Evolutionary conservation across 176 grass and related monocot genomes (phyloP).

Genomic region (Oryza longistaminata): DNA sequence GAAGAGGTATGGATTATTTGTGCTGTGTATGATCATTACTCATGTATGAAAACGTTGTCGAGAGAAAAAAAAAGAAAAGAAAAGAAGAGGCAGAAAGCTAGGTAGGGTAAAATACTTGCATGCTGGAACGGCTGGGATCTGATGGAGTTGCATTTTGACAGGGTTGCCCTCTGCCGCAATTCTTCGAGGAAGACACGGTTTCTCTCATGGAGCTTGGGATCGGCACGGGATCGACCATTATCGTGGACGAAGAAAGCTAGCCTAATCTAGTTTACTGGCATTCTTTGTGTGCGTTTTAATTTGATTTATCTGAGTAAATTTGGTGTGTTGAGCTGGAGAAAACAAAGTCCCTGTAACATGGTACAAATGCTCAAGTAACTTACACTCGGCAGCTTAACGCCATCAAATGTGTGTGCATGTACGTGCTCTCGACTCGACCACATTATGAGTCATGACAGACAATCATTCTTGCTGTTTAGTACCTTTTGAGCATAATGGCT

Average conservation of each 20-base stretch:
- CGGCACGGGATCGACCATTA: constrained; percentile 53
- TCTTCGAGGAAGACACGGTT: constrained; percentile 74
- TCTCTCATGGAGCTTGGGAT: constrained; percentile 74
- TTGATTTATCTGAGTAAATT: background rate
- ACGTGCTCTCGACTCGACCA: background rate
- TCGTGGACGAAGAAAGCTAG: constrained; percentile 86
- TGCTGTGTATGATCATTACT: background rate
- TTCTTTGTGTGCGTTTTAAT: background rate
- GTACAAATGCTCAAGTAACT: too few relatives aligned
- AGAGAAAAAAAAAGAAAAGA: too few relatives aligned
- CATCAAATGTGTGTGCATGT: background rate
- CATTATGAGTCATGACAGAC: too few relatives aligned
- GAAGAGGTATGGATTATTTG: constrained; percentile 62
- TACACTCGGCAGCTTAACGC: too few relatives aligned
- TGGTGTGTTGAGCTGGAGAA: background rate
- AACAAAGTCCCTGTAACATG: background rate
- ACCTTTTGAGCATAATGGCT: too few relatives aligned
- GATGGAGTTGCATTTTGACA: constrained; percentile 20
- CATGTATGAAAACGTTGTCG: background rate
- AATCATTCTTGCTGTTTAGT: too few relatives aligned
- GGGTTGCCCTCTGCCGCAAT: constrained; percentile 63
- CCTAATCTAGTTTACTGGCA: background rate
- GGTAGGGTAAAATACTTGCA: background rate
- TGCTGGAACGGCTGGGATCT: background rate
- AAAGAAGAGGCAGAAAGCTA: background rate